A percentile compares a stretch with the other conserved stretches of the same genome.
phyloP scores from a whole-genome alignment of 1,284 basidiomycete species.

The Tremellales sp. region DNA sequence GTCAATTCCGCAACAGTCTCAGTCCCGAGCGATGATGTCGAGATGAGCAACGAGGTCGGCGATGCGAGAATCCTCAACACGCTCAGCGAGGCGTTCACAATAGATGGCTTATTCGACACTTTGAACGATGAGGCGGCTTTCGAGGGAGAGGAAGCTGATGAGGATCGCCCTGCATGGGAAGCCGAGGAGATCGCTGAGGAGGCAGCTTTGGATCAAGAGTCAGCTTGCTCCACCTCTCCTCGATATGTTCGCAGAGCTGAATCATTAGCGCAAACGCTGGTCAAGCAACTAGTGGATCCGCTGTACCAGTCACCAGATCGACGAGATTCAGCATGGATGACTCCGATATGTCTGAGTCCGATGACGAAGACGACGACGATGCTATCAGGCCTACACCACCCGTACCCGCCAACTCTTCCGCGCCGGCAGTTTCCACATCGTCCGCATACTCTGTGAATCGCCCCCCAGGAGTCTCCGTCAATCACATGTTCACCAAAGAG shows the following conservation, averaged over 20 bases:
- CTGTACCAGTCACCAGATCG: not conserved
- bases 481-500: slow-evolving; percentile 40
- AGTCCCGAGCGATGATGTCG: slow-evolving; percentile 24
- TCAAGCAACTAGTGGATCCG: too few relatives aligned
- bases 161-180: not conserved
- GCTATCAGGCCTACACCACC: slow-evolving; percentile 7
- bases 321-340: not conserved
- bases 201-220: not conserved
- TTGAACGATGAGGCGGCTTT: slow-evolving; percentile 41
- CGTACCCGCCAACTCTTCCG: not conserved
- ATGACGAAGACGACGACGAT: slow-evolving; percentile 7
- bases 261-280: too few relatives aligned
- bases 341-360: slow-evolving; percentile 7
- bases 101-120: slow-evolving; percentile 44
- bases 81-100: slow-evolving; percentile 45
- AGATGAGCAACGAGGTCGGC: slow-evolving; percentile 37
- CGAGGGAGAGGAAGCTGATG: slow-evolving; percentile 32
- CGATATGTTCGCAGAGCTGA: too few relatives aligned
- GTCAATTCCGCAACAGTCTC: not conserved
- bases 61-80: slow-evolving; percentile 43
- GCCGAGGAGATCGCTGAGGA: not conserved
- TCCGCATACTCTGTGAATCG: not conserved
- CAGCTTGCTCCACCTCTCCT: too few relatives aligned
- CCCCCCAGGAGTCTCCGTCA: slow-evolving; percentile 3
- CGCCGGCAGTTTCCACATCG: slow-evolving; percentile 1